Percentiles rank a stretch among this genome's conserved stretches.
These are phyloP conservation scores for Polytrichum commune DNA, from an alignment of 225 moss, liverwort and hornwort genomes.

Conservation along the genomic window DNA sequence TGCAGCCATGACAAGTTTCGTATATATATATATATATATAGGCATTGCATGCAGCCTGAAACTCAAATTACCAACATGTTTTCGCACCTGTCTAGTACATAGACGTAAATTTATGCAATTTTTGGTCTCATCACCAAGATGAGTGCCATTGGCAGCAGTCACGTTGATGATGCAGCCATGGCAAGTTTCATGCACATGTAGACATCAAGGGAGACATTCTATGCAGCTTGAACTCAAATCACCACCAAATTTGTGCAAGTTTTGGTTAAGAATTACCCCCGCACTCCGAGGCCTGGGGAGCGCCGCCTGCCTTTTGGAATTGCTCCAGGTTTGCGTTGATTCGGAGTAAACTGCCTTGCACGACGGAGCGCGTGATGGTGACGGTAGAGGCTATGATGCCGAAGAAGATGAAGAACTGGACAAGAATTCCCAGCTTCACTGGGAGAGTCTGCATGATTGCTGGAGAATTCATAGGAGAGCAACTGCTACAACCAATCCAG, in stretches of 20 bases:
- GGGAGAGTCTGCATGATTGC: neutral
- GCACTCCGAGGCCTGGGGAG: neutral
- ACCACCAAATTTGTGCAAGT: too few relatives aligned
- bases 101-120: too few relatives aligned
- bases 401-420: neutral
- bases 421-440: neutral
- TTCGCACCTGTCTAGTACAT: too few relatives aligned
- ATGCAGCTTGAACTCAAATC: too few relatives aligned
- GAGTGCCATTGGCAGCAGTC: too few relatives aligned
- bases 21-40: too few relatives aligned
- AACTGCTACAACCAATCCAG: too few relatives aligned
- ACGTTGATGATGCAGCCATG: too few relatives aligned
- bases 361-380: slow-evolving; percentile 10
- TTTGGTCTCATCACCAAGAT: too few relatives aligned
- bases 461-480: neutral
- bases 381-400: slow-evolving; percentile 1
- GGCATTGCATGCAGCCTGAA: neutral
- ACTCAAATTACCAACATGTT: neutral
- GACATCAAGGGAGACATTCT: too few relatives aligned
- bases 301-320: slow-evolving; percentile 3
- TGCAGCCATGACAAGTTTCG: too few relatives aligned
- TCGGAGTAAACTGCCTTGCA: slow-evolving; percentile 23
- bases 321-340: slow-evolving; percentile 22
- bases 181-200: too few relatives aligned
- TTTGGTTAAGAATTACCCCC: neutral